Conservation (phyloP, 2,329 filamentous ascomycete species). For the Clonostachys solani region DNA sequence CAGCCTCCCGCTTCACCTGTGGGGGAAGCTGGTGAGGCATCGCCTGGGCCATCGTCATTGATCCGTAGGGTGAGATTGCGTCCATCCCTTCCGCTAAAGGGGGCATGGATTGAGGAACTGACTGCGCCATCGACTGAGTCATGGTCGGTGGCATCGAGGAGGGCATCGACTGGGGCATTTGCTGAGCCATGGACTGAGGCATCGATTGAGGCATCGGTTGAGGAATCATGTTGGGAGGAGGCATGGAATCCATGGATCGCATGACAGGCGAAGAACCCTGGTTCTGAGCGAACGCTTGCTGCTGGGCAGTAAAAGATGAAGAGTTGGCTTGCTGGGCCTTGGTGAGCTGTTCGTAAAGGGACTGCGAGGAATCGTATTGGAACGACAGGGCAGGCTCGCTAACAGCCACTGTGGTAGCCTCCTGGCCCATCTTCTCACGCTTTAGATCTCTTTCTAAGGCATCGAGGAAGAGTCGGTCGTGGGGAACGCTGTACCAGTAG, state of each 20-base stretch:
- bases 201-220: slow-evolving; percentile 44
- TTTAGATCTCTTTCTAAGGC: slow-evolving; percentile 96
- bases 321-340: slow-evolving; percentile 99
- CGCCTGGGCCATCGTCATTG: slow-evolving; percentile 65
- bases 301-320: slow-evolving; percentile 87
- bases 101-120: slow-evolving; percentile 64
- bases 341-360: slow-evolving; percentile 97
- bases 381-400: slow-evolving; percentile 97
- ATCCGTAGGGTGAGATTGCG: slow-evolving; percentile 65
- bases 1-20: slow-evolving; percentile 83
- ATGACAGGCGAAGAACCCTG: slow-evolving; percentile 87
- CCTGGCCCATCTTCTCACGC: slow-evolving; percentile 98
- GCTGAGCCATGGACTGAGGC: slow-evolving; percentile 6
- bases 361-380: slow-evolving; percentile 98
- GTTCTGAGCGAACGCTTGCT: slow-evolving; percentile 65
- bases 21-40: slow-evolving; percentile 57
- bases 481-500: slow-evolving; percentile 99
- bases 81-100: slow-evolving; percentile 63
- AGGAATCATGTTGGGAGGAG: slow-evolving; percentile 77
- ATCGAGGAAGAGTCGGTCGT: slow-evolving; percentile 95
- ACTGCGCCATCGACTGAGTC: slow-evolving; percentile 32
- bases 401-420: slow-evolving; percentile 93
- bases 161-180: slow-evolving; percentile 55
- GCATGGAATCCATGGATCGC: slow-evolving; percentile 90
- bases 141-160: slow-evolving; percentile 51